Percentiles rank a stretch among this genome's conserved stretches.
These are phyloP conservation scores for Solanum microdontum DNA, from an alignment of 257 asterid genomes.

Conservation along the genomic window DNA sequence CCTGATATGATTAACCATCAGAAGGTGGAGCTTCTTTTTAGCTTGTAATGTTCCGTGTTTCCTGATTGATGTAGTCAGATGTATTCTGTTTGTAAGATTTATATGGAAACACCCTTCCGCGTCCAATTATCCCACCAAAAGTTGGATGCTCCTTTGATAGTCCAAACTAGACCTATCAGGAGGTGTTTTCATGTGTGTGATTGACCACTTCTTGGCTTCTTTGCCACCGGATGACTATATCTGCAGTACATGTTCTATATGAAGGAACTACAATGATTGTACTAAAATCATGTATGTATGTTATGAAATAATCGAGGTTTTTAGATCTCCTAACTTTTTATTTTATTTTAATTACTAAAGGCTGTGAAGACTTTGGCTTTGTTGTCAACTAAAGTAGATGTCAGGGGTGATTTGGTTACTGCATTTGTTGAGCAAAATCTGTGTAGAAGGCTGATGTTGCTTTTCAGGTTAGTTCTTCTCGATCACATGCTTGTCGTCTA, in stretches of 20 bases:
- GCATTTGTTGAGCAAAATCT: background rate
- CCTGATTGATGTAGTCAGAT: background rate
- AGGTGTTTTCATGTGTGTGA: background rate
- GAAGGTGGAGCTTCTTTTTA: background rate
- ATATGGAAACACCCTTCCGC: background rate
- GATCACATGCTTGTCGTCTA: background rate
- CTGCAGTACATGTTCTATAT: background rate
- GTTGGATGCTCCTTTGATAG: background rate
- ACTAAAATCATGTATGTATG: no score
- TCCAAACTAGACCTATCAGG: background rate
- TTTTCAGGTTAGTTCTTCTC: background rate
- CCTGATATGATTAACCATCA: background rate
- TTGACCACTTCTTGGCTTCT: background rate
- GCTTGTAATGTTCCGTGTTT: background rate
- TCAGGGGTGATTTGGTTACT: background rate
- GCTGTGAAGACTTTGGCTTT: background rate
- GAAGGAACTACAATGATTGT: background rate
- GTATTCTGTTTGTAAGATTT: background rate
- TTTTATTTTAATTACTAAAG: background rate
- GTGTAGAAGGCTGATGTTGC: background rate
- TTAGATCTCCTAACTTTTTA: background rate
- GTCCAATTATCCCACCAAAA: background rate
- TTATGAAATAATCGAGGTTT: background rate
- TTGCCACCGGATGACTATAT: background rate
- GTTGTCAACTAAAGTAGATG: background rate